Base-by-base conservation (phyloP, 1,284 basidiomycete genomes). In the Phlebopus sp. region DNA sequence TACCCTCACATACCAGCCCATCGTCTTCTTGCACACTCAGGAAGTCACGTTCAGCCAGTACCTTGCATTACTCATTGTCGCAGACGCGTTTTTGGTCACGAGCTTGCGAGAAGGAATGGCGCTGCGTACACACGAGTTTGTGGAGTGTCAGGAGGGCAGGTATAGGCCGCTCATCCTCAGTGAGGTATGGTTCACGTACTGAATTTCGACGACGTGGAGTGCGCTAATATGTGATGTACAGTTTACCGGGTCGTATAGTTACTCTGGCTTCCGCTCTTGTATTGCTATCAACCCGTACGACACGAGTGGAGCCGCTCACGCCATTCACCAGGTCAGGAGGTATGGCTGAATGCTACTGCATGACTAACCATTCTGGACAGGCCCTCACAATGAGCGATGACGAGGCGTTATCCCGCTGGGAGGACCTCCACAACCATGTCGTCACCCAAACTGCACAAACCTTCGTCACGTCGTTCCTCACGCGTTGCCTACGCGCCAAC, bases 61-160 rank as follows among this genome's bases (percentile, higher is more conserved):
- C 63, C 75, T 93, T 13, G 92, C 88, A 8, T 71, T 93, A 30
- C 71, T 93, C 39, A 90, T 78, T 3, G 84, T 89, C 5, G 92
- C 88, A 1, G 92, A 94, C 66, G 88, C 85, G n/a, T 94, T 94
- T 67, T 71, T 93, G 57, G 86, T 92, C 23, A 89, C 88, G 2
- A 86, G 84, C 63, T 67, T 94, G 60, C 75, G 92, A 6, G 91
- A 94, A 66, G 92, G 92, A 0, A 94, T 93, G 91, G 90, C 90
- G 25, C 51, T 53, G 15, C 72, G 87, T 34, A 83, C 86, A 7
- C 89, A 92, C 61, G 91, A 92, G 64, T 93, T 84, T 62, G 88
- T 93, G 11, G 86, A 90, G 62, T 90, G 86, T 56, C 89, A 90
- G 60, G 82, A 86, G 58, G 80, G 76, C 47, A 71, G 72, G 17